Evolutionary conservation across 148 eudicot species (phyloP).

Genomic region (Limonium bicolor): DNA sequence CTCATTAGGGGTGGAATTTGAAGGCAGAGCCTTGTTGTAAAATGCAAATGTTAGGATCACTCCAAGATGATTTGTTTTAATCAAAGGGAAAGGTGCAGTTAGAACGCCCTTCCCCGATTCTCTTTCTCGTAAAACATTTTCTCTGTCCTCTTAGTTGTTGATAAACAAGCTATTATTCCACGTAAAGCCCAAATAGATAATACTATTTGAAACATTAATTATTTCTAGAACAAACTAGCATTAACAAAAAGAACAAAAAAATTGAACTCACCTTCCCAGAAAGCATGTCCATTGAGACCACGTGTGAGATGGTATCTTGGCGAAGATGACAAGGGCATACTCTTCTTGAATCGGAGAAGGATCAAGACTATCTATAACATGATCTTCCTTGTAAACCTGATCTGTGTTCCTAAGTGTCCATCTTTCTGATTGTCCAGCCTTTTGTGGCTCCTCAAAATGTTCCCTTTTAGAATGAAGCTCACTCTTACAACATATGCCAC

Average conservation of each 20-base stretch:
- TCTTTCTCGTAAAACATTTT: slow-evolving; percentile 84
- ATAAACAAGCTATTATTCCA: slow-evolving; percentile 2
- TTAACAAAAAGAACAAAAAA: neutral
- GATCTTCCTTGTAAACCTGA: slow-evolving; percentile 68
- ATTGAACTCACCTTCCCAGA: slow-evolving; percentile 64
- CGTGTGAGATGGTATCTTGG: slow-evolving; percentile 88
- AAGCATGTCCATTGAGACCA: slow-evolving; percentile 93
- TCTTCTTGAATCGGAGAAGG: slow-evolving; percentile 78
- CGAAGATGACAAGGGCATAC: slow-evolving; percentile 90
- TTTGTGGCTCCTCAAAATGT: slow-evolving; percentile 54
- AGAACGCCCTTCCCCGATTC: slow-evolving; percentile 88
- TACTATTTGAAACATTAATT: too few relatives aligned
- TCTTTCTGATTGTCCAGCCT: slow-evolving; percentile 91
- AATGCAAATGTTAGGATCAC: slow-evolving; percentile 95
- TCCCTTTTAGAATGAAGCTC: slow-evolving; percentile 59
- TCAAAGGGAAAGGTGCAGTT: slow-evolving; percentile 71
- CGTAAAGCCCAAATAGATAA: too few relatives aligned
- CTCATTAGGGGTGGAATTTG: slow-evolving; percentile 54
- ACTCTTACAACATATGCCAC: slow-evolving; percentile 92
- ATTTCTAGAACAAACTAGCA: neutral
- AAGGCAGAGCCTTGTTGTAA: slow-evolving; percentile 45
- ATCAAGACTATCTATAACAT: slow-evolving; percentile 50
- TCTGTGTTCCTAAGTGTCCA: slow-evolving; percentile 71
- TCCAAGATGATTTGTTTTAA: slow-evolving; percentile 84
- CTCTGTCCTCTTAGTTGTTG: slow-evolving; percentile 70